phyloP scores from a whole-genome alignment of 768 basidiomycete genomes.

The Xerocomellus dryophilus region DNA sequence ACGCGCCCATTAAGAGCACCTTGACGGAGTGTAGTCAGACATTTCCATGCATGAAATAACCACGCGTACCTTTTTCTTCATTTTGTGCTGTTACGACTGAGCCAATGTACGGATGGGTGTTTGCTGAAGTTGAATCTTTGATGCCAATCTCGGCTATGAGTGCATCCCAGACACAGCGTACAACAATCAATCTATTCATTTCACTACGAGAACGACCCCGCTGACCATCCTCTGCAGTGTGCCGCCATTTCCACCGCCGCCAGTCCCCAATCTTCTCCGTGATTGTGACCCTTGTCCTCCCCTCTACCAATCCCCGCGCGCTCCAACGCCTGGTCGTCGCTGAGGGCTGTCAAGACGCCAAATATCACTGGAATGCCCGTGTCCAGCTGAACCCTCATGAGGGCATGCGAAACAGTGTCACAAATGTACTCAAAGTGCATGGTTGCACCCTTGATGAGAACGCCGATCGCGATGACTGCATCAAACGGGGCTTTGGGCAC shows the following conservation, averaged over 20 bases:
- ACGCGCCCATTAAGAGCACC: slow-evolving; percentile 98
- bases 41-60: not conserved
- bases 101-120: not conserved
- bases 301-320: slow-evolving; percentile 83
- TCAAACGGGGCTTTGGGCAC: slow-evolving; percentile 72
- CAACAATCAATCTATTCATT: slow-evolving; percentile 5
- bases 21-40: slow-evolving; percentile 28
- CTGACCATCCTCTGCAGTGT: slow-evolving; percentile 61
- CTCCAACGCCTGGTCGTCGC: slow-evolving; percentile 91
- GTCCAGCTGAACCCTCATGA: slow-evolving; percentile 95
- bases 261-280: slow-evolving; percentile 96
- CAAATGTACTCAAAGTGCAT: slow-evolving; percentile 99
- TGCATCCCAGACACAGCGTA: not conserved
- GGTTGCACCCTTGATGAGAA: slow-evolving; percentile 95
- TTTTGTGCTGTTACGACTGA: slow-evolving; percentile 4
- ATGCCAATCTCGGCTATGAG: too few relatives aligned
- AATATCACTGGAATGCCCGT: slow-evolving; percentile 94
- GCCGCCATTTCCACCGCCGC: slow-evolving; percentile 93
- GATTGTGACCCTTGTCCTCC: slow-evolving; percentile 82
- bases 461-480: slow-evolving; percentile 95
- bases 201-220: slow-evolving; percentile 53
- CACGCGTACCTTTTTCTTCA: slow-evolving; percentile 33
- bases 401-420: slow-evolving; percentile 86
- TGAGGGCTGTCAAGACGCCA: slow-evolving; percentile 90
- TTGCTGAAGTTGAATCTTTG: too few relatives aligned